A percentile compares a stretch with the other conserved stretches of the same genome.
These are phyloP conservation scores for Apiospora saccharicola DNA, from an alignment of 2,329 filamentous ascomycete species.

Conservation along the genomic window DNA sequence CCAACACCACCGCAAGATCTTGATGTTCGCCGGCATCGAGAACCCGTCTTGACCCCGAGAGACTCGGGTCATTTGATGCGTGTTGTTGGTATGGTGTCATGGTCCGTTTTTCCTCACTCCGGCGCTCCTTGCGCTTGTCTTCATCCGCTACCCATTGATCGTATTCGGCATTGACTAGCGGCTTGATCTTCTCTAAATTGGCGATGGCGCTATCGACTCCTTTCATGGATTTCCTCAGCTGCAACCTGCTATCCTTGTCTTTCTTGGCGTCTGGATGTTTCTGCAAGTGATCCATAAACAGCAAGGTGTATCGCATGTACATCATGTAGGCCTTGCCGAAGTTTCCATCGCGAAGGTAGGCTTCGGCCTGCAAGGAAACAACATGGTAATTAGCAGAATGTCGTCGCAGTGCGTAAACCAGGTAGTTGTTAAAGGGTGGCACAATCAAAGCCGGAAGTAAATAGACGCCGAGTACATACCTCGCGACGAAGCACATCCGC, in stretches of 20 bases:
- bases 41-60: constrained; percentile 61
- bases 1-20: constrained; percentile 79
- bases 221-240: constrained; percentile 61
- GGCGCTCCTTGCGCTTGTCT: constrained; percentile 45
- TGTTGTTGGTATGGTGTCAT: constrained; percentile 51
- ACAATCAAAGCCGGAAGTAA: not conserved
- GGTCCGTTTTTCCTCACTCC: constrained; percentile 26
- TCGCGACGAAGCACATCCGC: constrained; percentile 82
- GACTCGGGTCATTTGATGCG: constrained; percentile 66
- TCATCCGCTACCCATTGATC: constrained; percentile 70
- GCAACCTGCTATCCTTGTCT: constrained; percentile 65
- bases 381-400: constrained; percentile 35
- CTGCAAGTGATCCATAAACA: constrained; percentile 79
- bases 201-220: constrained; percentile 66
- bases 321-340: constrained; percentile 89
- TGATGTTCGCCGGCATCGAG: constrained; percentile 75
- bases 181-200: constrained; percentile 80
- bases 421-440: not conserved
- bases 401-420: not conserved
- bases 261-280: constrained; percentile 79
- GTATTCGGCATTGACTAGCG: constrained; percentile 75
- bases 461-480: constrained; percentile 53
- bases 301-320: constrained; percentile 85
- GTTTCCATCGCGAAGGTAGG: constrained; percentile 87
- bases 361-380: constrained; percentile 68